A percentile compares a stretch with the other conserved stretches of the same genome.
phyloP scores from a whole-genome alignment of 1,284 basidiomycete genomes.

The Leccinum subrobustum region DNA sequence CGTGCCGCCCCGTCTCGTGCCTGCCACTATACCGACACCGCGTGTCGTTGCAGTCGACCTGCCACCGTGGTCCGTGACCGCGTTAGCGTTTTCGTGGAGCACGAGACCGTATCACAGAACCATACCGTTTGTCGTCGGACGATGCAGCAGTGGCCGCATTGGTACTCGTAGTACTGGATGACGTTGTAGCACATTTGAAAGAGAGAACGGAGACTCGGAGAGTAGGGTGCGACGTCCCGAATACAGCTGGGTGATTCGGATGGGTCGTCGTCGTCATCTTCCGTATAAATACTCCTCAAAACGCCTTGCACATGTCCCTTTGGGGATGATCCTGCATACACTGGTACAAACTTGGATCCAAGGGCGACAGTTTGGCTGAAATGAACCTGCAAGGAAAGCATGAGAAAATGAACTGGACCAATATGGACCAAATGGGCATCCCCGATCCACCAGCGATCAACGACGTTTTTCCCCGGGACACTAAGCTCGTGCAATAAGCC shows the following conservation, averaged over 20 bases:
- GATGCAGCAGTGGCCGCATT: conserved; percentile 38
- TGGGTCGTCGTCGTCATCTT: neutral
- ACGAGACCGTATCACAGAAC: conserved; percentile 1
- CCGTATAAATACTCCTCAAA: conserved; percentile 28
- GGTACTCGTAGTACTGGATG: conserved; percentile 34
- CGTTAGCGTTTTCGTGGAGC: neutral
- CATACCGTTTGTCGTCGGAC: conserved; percentile 39
- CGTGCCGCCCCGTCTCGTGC: conserved; percentile 37
- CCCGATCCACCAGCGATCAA: conserved; percentile 1
- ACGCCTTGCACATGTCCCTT: conserved; percentile 5
- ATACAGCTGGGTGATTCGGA: conserved; percentile 5
- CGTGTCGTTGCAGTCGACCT: conserved; percentile 48
- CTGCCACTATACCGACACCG: conserved; percentile 39
- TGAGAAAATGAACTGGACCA: conserved; percentile 20
- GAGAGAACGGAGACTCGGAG: neutral
- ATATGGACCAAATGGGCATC: conserved; percentile 15
- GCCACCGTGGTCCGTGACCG: neutral
- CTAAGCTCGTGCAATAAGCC: conserved; percentile 10
- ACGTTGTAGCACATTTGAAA: conserved; percentile 44
- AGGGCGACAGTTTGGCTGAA: conserved; percentile 1
- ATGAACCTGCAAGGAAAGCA: conserved; percentile 8
- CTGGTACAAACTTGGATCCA: conserved; percentile 1
- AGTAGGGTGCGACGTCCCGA: conserved; percentile 1
- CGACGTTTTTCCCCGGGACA: conserved; percentile 7
- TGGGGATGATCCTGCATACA: conserved; percentile 3